Evolutionary conservation across 768 basidiomycete species (phyloP), one percentile per base, ranked within the genome.

Genomic region (Phylloporus rhodoxanthus): DNA sequence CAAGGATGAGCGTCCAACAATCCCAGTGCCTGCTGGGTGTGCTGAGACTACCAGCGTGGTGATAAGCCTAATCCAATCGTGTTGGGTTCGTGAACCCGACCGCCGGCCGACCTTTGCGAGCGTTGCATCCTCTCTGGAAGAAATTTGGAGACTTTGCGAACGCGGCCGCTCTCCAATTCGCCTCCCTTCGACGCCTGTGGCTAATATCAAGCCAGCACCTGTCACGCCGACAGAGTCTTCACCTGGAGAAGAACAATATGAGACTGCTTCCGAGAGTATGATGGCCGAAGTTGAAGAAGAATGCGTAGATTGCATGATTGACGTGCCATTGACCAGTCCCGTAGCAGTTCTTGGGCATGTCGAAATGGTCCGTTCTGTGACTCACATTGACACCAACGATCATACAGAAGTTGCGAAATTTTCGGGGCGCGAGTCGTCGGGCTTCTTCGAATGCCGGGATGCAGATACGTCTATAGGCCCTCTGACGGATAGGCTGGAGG

Each of bases 41-140:
- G 59, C 64, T 41, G 64, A 64, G 3, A 57, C 69, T 7, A 60
- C 68, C 40, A 61, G 62, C 8, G 59, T 70, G 2, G 61, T 61
- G 1, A 64, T 74, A 36, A 68, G 70, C 57, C 67, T 85, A 41
- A 66, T 90, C 20, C 65, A 68, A 10, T 36, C 58, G 4, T 84
- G 81, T 55, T 90, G 87, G 86, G 65, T 73, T 39, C 69, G 66
- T 2, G 71, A 79, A 44, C 78, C 84, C 1, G 56, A 60, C 7
- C 51, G 57, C n/a, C 75, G 87, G 0, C 79, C 81, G 4, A 51
- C 72, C 0, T 89, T 88, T 57, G 62, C 70, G 15, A 57, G 67
- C 23, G 68, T 85, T 23, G 75, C 76, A 2, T 53, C 60, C 6
- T 72, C 72, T 13, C 56, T 86, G 45, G 72, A 75, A 57, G 65